Conservation (phyloP, 2,329 filamentous ascomycete species). For the Byssochlamys sp. region DNA sequence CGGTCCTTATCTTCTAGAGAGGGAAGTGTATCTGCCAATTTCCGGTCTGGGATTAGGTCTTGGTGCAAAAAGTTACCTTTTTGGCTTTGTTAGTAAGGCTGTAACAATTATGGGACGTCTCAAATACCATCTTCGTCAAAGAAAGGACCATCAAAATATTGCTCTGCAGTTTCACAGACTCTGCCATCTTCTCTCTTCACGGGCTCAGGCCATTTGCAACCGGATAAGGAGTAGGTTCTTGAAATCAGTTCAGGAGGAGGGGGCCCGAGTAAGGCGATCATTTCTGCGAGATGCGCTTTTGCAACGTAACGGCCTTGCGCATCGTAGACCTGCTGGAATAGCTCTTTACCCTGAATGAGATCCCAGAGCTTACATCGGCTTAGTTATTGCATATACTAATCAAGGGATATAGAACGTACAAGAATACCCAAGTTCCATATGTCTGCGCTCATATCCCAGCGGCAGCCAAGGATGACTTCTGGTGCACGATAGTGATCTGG, state of each 20-base stretch:
- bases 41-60: constrained; percentile 10
- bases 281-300: constrained; percentile 2
- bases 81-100: too few species aligned
- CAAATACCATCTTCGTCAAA: too few species aligned
- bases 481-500: constrained; percentile 25
- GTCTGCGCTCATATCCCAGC: constrained; percentile 25
- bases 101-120: too few species aligned
- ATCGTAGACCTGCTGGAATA: background rate
- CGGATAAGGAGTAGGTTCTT: too few species aligned
- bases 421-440: constrained; percentile 31
- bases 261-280: constrained; percentile 1
- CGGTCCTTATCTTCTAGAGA: constrained; percentile 16
- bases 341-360: too few species aligned
- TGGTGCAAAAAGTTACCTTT: constrained; percentile 9
- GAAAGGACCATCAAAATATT: too few species aligned
- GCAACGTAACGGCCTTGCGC: background rate
- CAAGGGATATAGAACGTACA: constrained; percentile 7
- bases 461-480: constrained; percentile 25
- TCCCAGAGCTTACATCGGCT: too few species aligned
- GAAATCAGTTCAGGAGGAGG: background rate
- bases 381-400: too few species aligned
- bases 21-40: constrained; percentile 9
- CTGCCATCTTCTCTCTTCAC: too few species aligned
- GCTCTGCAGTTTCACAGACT: too few species aligned
- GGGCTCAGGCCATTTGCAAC: too few species aligned